Evolutionary conservation across 306 rosid genomes (phyloP), one percentile per base, ranked within the genome.

Genomic region (Arachis hypogaea): DNA sequence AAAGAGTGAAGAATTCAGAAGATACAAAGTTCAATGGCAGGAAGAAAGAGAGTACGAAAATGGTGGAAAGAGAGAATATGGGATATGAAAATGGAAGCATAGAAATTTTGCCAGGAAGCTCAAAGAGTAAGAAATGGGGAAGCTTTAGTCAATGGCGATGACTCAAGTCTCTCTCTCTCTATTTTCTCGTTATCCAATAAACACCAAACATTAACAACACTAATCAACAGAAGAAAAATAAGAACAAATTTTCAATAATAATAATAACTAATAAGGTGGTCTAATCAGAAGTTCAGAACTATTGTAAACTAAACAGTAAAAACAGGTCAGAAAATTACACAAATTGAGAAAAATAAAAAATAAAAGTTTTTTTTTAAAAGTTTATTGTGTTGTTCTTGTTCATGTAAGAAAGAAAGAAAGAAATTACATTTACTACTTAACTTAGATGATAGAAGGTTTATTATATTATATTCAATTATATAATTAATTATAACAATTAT

Each of bases 161-260:
- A 68, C 77, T 49, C 68, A 60, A 76, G 68, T 76, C 68, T 76
- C 30, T 44, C 50, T 57, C 74, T 57, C 59, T 22, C 29, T 14
- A 33, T 44, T 71, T 58, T 44, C 18, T 58, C 6, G 28, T 71
- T 59, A 71, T 64, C 59, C 22, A 42, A 51, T 33, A 50, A 73
- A 54, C 42, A 11, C 7, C 63, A 22, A n/a, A 65, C 28, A 22
- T 22, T 22, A 22, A 22, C 50, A 9, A 62, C 9, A 50, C 4
- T 52, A 52, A 10, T 62, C 12, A 6, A 50, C 10, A 7, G 28
- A 52, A 52, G 58, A 52, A 52, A 7, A 14, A 52, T 14, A 14
- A 52, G 28, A 52, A 52, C 28, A 52, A 52, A n/a, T n/a, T n/a
- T n/a, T 3, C 5, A 64, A 30, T 7, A 33, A 50, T 16, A 41